Percentiles rank a stretch among this genome's conserved stretches.
Evolutionary conservation across 352 stramenopile species (phyloP).

Genomic region (Blastocystis sp.): DNA sequence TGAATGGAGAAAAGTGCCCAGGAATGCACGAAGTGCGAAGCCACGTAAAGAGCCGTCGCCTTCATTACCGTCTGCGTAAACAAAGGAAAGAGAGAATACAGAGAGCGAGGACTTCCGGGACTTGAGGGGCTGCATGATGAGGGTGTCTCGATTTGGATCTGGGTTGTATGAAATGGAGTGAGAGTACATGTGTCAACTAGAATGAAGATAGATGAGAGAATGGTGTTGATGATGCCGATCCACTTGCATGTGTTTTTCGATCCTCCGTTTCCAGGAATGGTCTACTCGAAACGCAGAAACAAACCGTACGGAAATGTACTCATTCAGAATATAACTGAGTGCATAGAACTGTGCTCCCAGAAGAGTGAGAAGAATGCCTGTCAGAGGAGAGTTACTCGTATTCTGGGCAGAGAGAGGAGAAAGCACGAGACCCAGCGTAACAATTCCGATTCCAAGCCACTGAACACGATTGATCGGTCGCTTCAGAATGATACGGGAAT

Average conservation of each 20-base stretch:
- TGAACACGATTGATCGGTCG: background rate
- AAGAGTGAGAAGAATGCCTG: constrained; percentile 4
- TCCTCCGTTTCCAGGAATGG: constrained; percentile 4
- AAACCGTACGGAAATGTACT: background rate
- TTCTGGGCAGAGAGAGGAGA: background rate
- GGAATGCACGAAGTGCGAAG: constrained; percentile 4
- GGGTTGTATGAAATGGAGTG: background rate
- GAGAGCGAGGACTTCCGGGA: background rate
- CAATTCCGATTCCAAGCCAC: background rate
- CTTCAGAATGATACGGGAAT: constrained; percentile 4
- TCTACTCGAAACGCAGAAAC: background rate
- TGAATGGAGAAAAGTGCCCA: constrained; percentile 8
- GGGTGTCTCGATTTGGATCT: background rate
- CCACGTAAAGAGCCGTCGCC: background rate
- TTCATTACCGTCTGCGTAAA: background rate
- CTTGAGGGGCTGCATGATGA: background rate
- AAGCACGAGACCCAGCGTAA: background rate
- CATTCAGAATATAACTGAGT: constrained; percentile 33
- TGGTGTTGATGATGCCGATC: constrained; percentile 1
- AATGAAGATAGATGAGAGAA: background rate
- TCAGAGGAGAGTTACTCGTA: background rate
- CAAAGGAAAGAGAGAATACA: background rate
- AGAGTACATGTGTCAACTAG: background rate
- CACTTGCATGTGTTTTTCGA: constrained; percentile 2
- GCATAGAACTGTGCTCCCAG: constrained; percentile 36